phyloP scores from a whole-genome alignment of 2,329 filamentous ascomycete genomes.

The Phialophora verrucosa region DNA sequence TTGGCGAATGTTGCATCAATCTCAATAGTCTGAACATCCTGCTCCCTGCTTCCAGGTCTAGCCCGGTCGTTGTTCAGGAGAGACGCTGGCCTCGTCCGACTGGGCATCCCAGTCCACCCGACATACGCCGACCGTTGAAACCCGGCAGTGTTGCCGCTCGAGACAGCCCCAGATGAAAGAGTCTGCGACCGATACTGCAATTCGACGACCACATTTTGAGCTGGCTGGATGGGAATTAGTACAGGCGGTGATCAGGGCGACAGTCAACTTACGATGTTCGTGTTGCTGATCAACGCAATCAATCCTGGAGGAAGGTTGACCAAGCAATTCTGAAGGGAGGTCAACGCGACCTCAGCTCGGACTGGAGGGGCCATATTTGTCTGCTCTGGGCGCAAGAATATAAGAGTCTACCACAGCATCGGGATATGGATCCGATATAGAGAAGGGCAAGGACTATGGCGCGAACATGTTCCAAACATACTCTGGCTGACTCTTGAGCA shows the following conservation, averaged over 20 bases:
- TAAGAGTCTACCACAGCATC: not conserved
- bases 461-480: not conserved
- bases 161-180: slow-evolving; percentile 53
- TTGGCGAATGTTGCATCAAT: slow-evolving; percentile 84
- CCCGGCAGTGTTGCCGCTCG: slow-evolving; percentile 54
- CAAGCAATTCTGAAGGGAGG: slow-evolving; percentile 90
- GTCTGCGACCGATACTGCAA: slow-evolving; percentile 73
- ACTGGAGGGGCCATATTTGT: slow-evolving; percentile 55
- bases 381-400: not conserved
- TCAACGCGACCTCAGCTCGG: slow-evolving; percentile 80
- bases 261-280: slow-evolving; percentile 75
- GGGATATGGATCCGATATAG: not conserved
- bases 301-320: slow-evolving; percentile 88
- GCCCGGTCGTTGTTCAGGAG: slow-evolving; percentile 60
- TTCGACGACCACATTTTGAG: slow-evolving; percentile 96
- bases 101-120: slow-evolving; percentile 98
- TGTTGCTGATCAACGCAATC: slow-evolving; percentile 82
- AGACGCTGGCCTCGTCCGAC: slow-evolving; percentile 78
- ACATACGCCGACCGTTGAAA: slow-evolving; percentile 76
- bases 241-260: slow-evolving; percentile 14
- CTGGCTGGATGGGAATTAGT: slow-evolving; percentile 51
- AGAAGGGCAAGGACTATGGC: not conserved
- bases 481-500: not conserved
- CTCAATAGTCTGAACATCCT: slow-evolving; percentile 79
- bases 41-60: slow-evolving; percentile 77